These are phyloP conservation scores for Leishmania tropica DNA, from an alignment of 208 protist genomes.

Conservation along the genomic window DNA sequence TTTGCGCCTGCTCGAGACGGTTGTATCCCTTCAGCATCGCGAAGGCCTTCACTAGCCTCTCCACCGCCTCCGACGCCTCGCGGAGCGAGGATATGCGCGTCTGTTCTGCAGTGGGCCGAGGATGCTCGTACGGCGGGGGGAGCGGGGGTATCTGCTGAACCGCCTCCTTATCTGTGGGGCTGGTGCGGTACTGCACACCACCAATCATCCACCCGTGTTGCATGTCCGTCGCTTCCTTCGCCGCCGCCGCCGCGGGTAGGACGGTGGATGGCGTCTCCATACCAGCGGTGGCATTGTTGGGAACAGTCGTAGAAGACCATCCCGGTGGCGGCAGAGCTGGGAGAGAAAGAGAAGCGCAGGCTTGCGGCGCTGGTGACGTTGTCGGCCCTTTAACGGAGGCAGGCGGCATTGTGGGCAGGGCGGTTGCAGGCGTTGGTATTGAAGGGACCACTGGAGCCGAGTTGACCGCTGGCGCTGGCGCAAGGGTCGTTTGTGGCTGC, in stretches of 20 bases:
- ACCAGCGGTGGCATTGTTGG: background rate
- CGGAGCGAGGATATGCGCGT: slow-evolving; percentile 60
- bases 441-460: background rate
- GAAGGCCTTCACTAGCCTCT: slow-evolving; percentile 82
- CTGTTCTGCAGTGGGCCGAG: slow-evolving; percentile 25
- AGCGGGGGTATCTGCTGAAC: slow-evolving; percentile 30
- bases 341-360: background rate
- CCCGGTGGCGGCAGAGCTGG: slow-evolving; percentile 26
- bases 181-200: background rate
- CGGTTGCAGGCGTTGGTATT: background rate
- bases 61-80: slow-evolving; percentile 85
- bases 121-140: slow-evolving; percentile 30
- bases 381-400: background rate
- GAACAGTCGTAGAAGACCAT: slow-evolving; percentile 7
- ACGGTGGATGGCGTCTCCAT: background rate
- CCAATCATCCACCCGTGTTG: slow-evolving; percentile 12
- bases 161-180: background rate
- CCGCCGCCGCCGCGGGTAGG: background rate
- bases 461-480: background rate
- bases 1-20: slow-evolving; percentile 19
- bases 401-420: background rate
- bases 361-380: background rate
- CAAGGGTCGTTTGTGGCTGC: background rate
- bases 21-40: slow-evolving; percentile 60
- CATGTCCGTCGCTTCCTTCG: background rate